phyloP scores from a whole-genome alignment of 208 protist species.

The Crithidia acanthocephali region DNA sequence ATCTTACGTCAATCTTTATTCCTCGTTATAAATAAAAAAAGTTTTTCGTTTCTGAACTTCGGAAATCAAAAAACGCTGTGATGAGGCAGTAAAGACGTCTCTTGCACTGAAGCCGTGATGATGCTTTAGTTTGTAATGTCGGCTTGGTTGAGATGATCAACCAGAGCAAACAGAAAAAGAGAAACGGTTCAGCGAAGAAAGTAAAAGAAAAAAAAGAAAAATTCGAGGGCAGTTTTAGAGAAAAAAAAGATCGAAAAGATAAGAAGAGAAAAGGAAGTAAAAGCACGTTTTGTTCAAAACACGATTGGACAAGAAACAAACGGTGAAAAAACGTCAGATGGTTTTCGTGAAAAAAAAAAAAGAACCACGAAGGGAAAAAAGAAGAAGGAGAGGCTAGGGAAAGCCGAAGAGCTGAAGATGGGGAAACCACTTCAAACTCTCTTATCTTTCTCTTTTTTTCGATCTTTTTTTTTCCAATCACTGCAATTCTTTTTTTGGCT shows the following conservation, averaged over 20 bases:
- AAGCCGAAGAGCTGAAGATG: background rate
- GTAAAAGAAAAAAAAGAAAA: background rate
- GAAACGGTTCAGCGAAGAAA: background rate
- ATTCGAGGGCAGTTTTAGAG: too few relatives aligned
- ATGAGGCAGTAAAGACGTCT: background rate
- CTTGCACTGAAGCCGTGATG: background rate
- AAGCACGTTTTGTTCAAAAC: background rate
- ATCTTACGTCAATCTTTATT: background rate
- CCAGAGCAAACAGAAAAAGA: background rate
- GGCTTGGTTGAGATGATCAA: background rate
- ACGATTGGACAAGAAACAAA: background rate
- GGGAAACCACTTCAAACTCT: background rate
- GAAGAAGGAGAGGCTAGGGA: background rate
- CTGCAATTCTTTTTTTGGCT: conserved; percentile 6
- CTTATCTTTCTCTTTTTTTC: background rate
- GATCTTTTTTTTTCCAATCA: background rate
- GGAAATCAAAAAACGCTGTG: background rate
- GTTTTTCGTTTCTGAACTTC: conserved; percentile 1
- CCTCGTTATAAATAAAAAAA: background rate
- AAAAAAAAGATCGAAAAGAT: background rate
- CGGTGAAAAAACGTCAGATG: background rate
- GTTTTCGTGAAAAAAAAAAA: conserved; percentile 5
- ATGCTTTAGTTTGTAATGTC: background rate
- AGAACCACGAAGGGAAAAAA: background rate
- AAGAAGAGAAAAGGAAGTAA: background rate